Conservation (phyloP, 2,329 filamentous ascomycete genomes). For the Emergomyces orientalis region DNA sequence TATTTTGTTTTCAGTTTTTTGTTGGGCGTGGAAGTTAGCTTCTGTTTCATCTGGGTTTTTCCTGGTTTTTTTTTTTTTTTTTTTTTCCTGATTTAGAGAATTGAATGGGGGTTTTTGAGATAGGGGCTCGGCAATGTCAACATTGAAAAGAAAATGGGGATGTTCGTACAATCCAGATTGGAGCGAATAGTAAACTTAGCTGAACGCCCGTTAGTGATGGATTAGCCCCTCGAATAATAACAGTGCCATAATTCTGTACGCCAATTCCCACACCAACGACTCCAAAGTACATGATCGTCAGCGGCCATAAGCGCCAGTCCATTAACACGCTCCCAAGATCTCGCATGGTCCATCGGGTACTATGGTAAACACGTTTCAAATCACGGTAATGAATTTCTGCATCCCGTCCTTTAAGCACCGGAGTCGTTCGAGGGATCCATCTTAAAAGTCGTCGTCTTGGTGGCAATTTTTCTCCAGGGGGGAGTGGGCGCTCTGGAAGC, state of each 20-base stretch:
- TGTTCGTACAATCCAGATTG: slow-evolving; percentile 74
- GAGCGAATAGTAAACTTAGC: slow-evolving; percentile 74
- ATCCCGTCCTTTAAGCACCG: slow-evolving; percentile 67
- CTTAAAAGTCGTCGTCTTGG: slow-evolving; percentile 38
- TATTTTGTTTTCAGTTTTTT: slow-evolving; percentile 24
- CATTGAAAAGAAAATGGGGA: background rate
- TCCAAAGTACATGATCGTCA: slow-evolving; percentile 87
- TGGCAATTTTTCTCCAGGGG: slow-evolving; percentile 43
- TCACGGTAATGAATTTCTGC: slow-evolving; percentile 75
- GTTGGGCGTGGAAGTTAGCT: background rate
- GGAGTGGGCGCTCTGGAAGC: slow-evolving; percentile 72
- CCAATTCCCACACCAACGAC: slow-evolving; percentile 89
- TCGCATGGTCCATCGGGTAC: slow-evolving; percentile 59
- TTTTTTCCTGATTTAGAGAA: background rate
- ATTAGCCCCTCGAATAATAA: slow-evolving; percentile 75
- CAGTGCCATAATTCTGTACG: slow-evolving; percentile 75
- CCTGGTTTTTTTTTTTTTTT: background rate
- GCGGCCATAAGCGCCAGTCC: slow-evolving; percentile 82
- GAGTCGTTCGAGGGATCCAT: slow-evolving; percentile 59
- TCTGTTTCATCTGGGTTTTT: background rate
- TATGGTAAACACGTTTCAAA: slow-evolving; percentile 68
- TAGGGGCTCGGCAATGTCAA: slow-evolving; percentile 6
- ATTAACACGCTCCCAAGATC: slow-evolving; percentile 63
- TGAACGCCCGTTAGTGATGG: slow-evolving; percentile 62
- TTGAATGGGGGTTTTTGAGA: background rate